These are phyloP conservation scores for Acanthamoeba rhysodes DNA, from an alignment of 208 protist species.

Conservation along the genomic window DNA sequence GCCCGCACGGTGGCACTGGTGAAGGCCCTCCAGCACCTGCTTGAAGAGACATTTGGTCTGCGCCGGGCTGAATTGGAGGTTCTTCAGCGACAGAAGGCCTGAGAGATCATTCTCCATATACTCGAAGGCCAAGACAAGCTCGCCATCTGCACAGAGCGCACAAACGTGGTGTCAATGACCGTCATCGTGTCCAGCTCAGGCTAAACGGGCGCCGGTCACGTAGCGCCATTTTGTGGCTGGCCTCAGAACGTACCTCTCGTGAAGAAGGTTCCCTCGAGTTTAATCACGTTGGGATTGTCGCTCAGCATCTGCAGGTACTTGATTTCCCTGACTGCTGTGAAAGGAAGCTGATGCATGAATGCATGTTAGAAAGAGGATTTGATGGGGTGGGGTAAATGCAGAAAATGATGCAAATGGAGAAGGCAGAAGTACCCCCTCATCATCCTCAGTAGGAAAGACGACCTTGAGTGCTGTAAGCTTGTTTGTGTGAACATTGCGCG, in stretches of 20 bases:
- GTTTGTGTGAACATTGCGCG: slow-evolving; percentile 3
- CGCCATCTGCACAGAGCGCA: not conserved
- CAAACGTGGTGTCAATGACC: not conserved
- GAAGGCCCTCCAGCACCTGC: slow-evolving; percentile 70
- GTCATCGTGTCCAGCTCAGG: not conserved
- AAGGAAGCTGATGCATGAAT: slow-evolving; percentile 2
- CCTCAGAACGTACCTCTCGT: not conserved
- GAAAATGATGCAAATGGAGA: not conserved
- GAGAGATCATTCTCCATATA: slow-evolving; percentile 93
- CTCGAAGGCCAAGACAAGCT: slow-evolving; percentile 91
- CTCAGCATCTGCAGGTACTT: slow-evolving; percentile 37
- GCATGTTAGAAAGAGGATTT: not conserved
- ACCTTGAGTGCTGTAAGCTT: slow-evolving; percentile 40
- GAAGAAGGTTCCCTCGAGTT: slow-evolving; percentile 61
- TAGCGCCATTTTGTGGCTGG: no score
- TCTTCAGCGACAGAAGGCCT: slow-evolving; percentile 83
- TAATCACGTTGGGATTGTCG: slow-evolving; percentile 20
- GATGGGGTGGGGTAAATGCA: not conserved
- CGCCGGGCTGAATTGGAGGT: slow-evolving; percentile 19
- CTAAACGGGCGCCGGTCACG: not conserved
- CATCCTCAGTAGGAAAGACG: slow-evolving; percentile 29
- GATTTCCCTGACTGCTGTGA: slow-evolving; percentile 52
- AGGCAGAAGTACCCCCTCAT: slow-evolving; percentile 8
- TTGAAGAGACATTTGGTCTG: slow-evolving; percentile 75
- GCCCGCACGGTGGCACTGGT: slow-evolving; percentile 34